Conservation (phyloP, 768 basidiomycete genomes). For the Mycena floridula region DNA sequence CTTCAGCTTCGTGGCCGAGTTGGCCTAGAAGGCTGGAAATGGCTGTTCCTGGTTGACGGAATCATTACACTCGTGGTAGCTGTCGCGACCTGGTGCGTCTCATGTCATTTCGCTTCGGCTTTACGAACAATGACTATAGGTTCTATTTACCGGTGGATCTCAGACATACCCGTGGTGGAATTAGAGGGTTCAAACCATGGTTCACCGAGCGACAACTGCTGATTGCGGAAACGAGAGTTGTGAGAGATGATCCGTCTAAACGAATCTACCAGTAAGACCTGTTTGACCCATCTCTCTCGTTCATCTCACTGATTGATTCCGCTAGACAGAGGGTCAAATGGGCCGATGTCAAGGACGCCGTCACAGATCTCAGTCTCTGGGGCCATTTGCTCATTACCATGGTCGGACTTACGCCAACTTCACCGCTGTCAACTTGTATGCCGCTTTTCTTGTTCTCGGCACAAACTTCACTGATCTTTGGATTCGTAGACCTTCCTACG, state of each 20-base stretch:
- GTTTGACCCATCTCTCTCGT: neutral
- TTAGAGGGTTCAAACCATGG: conserved; percentile 29
- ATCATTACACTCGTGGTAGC: conserved; percentile 29
- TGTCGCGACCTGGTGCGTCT: conserved; percentile 23
- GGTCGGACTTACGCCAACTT: conserved; percentile 29
- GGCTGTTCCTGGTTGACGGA: conserved; percentile 35
- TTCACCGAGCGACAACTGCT: conserved; percentile 26
- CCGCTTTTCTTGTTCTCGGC: neutral
- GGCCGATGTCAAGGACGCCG: conserved; percentile 29
- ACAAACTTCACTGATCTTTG: neutral
- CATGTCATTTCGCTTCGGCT: neutral
- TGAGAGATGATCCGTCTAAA: conserved; percentile 32
- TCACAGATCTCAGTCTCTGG: conserved; percentile 29
- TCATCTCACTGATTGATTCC: neutral
- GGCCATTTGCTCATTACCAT: conserved; percentile 30
- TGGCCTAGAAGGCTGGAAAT: conserved; percentile 35
- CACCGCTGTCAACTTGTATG: conserved; percentile 30
- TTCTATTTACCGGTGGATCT: conserved; percentile 29
- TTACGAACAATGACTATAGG: conserved; percentile 15
- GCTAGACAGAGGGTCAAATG: conserved; percentile 25
- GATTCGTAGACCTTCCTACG: conserved; percentile 26
- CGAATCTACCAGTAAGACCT: conserved; percentile 30
- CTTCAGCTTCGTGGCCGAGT: conserved; percentile 27
- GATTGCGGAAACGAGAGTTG: conserved; percentile 30
- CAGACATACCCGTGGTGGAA: conserved; percentile 21